Conservation (phyloP, 2,329 filamentous ascomycete species). For the Verticillium tricorpus region DNA sequence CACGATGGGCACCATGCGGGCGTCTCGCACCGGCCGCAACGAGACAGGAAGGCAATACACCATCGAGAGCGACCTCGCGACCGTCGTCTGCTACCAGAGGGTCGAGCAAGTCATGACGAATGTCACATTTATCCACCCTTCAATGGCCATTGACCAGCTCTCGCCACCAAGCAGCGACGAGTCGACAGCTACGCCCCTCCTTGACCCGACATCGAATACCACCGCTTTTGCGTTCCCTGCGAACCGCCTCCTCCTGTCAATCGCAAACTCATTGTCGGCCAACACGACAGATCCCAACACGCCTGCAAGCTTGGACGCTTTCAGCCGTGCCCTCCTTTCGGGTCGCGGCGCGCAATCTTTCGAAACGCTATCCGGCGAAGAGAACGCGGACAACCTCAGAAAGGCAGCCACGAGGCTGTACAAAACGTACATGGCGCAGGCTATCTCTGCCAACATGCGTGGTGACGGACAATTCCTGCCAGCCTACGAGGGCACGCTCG, state of each 20-base stretch:
- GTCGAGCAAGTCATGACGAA: slow-evolving; percentile 16
- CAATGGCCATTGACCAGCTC: slow-evolving; percentile 12
- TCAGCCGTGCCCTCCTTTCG: slow-evolving; percentile 14
- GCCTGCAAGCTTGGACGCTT: slow-evolving; percentile 9
- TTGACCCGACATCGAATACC: not conserved
- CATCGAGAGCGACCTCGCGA: slow-evolving; percentile 16
- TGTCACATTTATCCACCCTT: slow-evolving; percentile 15
- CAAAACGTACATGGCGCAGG: slow-evolving; percentile 20
- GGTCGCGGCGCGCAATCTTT: slow-evolving; percentile 9
- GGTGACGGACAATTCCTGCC: slow-evolving; percentile 5
- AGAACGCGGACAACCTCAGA: slow-evolving; percentile 12
- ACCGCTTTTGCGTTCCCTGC: slow-evolving; percentile 2
- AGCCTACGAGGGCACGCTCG: slow-evolving; percentile 9
- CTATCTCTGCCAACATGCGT: slow-evolving; percentile 20
- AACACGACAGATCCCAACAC: not conserved
- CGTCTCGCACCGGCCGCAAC: slow-evolving; percentile 3
- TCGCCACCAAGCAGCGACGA: slow-evolving; percentile 9
- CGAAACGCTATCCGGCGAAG: slow-evolving; percentile 10
- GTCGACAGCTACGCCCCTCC: slow-evolving; percentile 4
- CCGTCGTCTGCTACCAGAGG: slow-evolving; percentile 18
- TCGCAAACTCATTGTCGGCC: not conserved
- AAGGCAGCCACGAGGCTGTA: slow-evolving; percentile 15
- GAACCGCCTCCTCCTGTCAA: not conserved
- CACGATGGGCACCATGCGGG: slow-evolving; percentile 1
- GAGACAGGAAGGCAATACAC: slow-evolving; percentile 6